These are phyloP conservation scores for Ceratocystis cacaofunesta DNA, from an alignment of 2,329 filamentous ascomycete species.

Conservation along the genomic window DNA sequence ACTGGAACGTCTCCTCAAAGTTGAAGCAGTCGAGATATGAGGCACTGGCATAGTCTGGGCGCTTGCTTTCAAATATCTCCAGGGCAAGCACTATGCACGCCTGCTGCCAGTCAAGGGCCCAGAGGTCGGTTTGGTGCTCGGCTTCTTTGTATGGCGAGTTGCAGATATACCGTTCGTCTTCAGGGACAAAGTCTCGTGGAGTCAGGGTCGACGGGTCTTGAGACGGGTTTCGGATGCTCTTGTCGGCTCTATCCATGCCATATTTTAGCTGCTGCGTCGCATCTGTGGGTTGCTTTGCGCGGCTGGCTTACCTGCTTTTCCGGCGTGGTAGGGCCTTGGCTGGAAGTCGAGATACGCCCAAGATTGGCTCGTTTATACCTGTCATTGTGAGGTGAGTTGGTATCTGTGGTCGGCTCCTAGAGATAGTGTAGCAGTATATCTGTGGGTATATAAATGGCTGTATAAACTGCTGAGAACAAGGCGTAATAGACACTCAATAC, in stretches of 20 bases:
- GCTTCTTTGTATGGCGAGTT: conserved; percentile 62
- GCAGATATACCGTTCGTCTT: conserved; percentile 32
- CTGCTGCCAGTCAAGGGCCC: conserved; percentile 48
- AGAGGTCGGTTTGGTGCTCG: conserved; percentile 59
- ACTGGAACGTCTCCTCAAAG: conserved; percentile 48
- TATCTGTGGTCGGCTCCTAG: not conserved
- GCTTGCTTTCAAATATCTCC: conserved; percentile 44
- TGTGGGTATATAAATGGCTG: not conserved
- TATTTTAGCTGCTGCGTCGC: not conserved
- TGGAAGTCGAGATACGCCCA: not conserved
- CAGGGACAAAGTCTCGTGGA: conserved; percentile 8
- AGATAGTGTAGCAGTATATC: not conserved
- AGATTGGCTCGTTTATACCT: not conserved
- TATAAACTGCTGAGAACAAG: not conserved
- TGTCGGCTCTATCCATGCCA: not conserved
- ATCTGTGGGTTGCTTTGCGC: not conserved
- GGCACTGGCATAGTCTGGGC: conserved; percentile 60
- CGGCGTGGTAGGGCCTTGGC: not conserved
- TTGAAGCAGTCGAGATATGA: conserved; percentile 65
- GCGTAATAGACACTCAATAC: not conserved
- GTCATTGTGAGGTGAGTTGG: not conserved
- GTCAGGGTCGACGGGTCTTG: not conserved
- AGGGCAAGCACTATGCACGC: conserved; percentile 59
- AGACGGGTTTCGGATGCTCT: not conserved
- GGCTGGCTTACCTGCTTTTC: not conserved